Evolutionary conservation across 805 yeast genomes (phyloP), one percentile per base, ranked within the genome.

Genomic region (Metschnikowia cubensis): DNA sequence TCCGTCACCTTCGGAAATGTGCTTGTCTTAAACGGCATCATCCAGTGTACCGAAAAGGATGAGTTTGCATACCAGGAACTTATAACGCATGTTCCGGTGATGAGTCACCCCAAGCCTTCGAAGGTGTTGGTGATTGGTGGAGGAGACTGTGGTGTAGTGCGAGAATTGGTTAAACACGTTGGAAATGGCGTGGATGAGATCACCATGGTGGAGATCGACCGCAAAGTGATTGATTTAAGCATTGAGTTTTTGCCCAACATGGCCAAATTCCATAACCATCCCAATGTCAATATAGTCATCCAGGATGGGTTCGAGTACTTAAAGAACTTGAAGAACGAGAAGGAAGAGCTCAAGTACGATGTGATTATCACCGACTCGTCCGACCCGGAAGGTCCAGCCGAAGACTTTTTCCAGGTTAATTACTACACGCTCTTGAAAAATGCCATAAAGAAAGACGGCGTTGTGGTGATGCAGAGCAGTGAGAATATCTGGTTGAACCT

Each of bases 381-480:
- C 1, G 97, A 90, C 67, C 97, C 97, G 1, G 97, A 90, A 59
- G 97, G 94, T 2, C 97, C 97, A 5, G 97, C 97, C 1, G 95
- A 84, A 60, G 87, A 87, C 17, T 87, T 90, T 59, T 90, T 90
- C 72, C 88, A 89, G 65, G 76, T 77, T 52, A 81, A 78, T 49
- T 90, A 90, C 70, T 90, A 89, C 68, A 74, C 81, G 60, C 70
- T 90, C 49, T 71, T 91, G 50, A 61, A 72, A 53, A 76, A 78
- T 50, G 87, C 94, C 4, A 75, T 90, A 49, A 79, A 78, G 41
- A 74, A 74, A 2, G 72, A 82, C 53, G 84, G 85, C 25, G 82
- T 89, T 35, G 85, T 89, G 43, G 85, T 90, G 42, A 85, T 89
- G 77, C 96, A 89, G 66, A 80, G 87, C 21, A 69, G 74, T 42